phyloP scores from a whole-genome alignment of 441 rosid species.

The Pelargonium myrrhifolium region DNA sequence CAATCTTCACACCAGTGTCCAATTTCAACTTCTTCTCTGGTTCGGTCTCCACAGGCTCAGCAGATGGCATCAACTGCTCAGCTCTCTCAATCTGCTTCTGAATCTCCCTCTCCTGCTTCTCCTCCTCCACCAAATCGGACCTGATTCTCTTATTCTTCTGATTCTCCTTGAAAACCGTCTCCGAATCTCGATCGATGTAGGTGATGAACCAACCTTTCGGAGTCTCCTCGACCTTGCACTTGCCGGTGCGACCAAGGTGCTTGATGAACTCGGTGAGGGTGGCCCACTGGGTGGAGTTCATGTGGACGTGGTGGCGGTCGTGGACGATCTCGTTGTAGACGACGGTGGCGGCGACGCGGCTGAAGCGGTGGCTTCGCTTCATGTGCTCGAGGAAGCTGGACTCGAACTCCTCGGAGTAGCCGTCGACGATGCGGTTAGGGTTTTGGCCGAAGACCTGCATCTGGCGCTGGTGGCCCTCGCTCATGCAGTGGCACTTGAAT shows the following conservation, averaged over 20 bases:
- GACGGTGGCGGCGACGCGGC: conserved; percentile 85
- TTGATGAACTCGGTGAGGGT: conserved; percentile 82
- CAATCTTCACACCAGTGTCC: conserved; percentile 60
- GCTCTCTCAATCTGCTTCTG: conserved; percentile 78
- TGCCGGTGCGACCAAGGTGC: conserved; percentile 67
- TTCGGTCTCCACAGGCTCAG: conserved; percentile 10
- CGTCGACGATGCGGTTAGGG: conserved; percentile 61
- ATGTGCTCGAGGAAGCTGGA: conserved; percentile 60
- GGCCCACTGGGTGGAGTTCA: conserved; percentile 89
- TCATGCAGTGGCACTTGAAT: conserved; percentile 96
- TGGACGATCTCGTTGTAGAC: conserved; percentile 86
- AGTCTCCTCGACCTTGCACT: conserved; percentile 91
- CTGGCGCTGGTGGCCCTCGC: conserved; percentile 92
- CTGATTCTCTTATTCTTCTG: conserved; percentile 71
- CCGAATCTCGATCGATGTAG: conserved; percentile 77
- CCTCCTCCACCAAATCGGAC: conserved; percentile 77
- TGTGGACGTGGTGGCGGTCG: conserved; percentile 79
- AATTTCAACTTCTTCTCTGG: conserved; percentile 31
- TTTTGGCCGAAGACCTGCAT: conserved; percentile 85
- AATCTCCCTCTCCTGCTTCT: conserved; percentile 79
- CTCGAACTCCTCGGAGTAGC: conserved; percentile 88
- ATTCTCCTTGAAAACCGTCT: conserved; percentile 75
- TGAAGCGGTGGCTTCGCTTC: conserved; percentile 74
- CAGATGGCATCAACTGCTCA: conserved; percentile 24
- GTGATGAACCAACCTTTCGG: conserved; percentile 97